Evolutionary conservation across 2,329 filamentous ascomycete genomes (phyloP).

Genomic region (Talaromyces verruculosus): DNA sequence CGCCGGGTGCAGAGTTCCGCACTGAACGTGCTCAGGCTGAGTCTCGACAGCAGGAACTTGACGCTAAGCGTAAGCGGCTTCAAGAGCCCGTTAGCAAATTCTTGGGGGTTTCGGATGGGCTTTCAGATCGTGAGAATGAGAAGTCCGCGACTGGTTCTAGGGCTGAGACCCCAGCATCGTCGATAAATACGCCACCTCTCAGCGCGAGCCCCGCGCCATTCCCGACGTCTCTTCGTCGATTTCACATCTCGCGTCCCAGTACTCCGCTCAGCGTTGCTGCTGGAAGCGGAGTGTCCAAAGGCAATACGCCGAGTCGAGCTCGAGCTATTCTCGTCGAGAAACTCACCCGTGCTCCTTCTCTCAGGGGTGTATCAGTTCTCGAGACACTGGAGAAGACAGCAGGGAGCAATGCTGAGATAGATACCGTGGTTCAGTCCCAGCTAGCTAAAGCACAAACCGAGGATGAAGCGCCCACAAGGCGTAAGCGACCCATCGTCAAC

Average conservation of each 20-base stretch:
- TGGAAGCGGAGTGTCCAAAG: slow-evolving; percentile 38
- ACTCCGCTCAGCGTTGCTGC: slow-evolving; percentile 28
- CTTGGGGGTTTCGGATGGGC: background rate
- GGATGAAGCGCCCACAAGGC: slow-evolving; percentile 10
- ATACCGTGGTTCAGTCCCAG: slow-evolving; percentile 23
- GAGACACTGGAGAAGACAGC: slow-evolving; percentile 25
- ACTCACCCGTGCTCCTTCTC: slow-evolving; percentile 34
- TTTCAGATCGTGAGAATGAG: slow-evolving; percentile 5
- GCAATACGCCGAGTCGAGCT: slow-evolving; percentile 28
- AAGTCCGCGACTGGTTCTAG: slow-evolving; percentile 7
- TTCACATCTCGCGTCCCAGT: slow-evolving; percentile 41
- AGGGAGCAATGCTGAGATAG: slow-evolving; percentile 14
- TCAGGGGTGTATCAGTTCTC: slow-evolving; percentile 36
- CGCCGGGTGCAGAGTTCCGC: slow-evolving; percentile 43
- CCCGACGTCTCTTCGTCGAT: slow-evolving; percentile 36
- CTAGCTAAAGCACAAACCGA: slow-evolving; percentile 8
- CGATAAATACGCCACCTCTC: slow-evolving; percentile 11
- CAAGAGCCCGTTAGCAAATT: slow-evolving; percentile 28
- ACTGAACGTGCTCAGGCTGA: slow-evolving; percentile 35
- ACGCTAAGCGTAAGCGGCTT: slow-evolving; percentile 30
- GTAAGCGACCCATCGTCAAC: slow-evolving; percentile 44
- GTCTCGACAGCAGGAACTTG: slow-evolving; percentile 32
- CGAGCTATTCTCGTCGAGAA: slow-evolving; percentile 45
- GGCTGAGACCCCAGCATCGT: slow-evolving; percentile 25
- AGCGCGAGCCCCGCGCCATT: slow-evolving; percentile 27